Conservation (phyloP, 2,329 filamentous ascomycete genomes). For the Rhexocercosporidium sp. region DNA sequence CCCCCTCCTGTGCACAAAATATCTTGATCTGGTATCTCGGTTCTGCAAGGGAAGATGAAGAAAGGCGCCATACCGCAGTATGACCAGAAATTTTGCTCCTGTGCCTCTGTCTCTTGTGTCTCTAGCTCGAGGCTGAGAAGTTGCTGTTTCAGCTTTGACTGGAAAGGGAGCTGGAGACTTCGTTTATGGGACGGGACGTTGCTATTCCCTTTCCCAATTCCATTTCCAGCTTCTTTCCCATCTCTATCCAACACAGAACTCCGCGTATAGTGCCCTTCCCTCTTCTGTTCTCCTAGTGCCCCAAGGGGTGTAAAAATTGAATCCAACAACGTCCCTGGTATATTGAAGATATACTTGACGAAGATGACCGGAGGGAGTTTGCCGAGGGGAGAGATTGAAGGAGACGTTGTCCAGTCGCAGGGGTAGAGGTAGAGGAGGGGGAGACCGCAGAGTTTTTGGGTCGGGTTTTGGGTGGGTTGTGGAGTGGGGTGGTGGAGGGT, state of each 20-base stretch:
- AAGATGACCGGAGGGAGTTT: neutral
- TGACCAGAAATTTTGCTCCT: neutral
- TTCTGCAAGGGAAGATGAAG: neutral
- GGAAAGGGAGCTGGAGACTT: neutral
- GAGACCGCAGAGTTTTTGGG: neutral
- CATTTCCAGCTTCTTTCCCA: too few relatives aligned
- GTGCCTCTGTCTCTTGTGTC: neutral
- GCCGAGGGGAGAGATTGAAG: neutral
- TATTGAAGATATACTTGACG: conserved; percentile 9
- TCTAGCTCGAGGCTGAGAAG: neutral
- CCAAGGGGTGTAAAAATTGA: neutral
- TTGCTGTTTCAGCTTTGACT: neutral
- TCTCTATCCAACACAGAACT: too few relatives aligned
- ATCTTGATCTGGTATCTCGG: neutral
- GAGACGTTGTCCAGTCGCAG: neutral
- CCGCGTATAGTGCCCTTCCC: neutral
- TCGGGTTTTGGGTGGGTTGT: neutral
- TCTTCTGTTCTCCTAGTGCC: neutral
- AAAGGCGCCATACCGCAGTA: neutral
- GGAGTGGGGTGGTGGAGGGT: neutral
- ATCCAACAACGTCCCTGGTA: neutral
- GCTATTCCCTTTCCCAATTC: too few relatives aligned
- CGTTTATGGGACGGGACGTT: neutral
- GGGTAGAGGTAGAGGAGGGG: conserved; percentile 1
- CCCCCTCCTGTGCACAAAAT: neutral